Evolutionary conservation across 2,329 filamentous ascomycete genomes (phyloP), one percentile per base, ranked within the genome.

Genomic region (Didymella exigua): DNA sequence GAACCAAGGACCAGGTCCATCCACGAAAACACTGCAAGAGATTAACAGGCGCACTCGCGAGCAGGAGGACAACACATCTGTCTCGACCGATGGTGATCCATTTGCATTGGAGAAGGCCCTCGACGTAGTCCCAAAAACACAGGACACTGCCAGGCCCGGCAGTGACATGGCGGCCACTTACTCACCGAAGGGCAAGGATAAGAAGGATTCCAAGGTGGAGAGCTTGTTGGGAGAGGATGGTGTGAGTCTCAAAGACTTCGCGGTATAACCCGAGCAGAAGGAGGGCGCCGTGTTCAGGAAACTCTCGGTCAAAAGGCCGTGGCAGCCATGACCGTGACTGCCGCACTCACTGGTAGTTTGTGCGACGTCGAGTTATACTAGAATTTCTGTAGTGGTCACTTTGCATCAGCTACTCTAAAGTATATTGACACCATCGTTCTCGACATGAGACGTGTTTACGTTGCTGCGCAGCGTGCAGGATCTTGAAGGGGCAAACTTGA

Each of bases 191-290:
- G 26, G 37, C 6, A 48, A 38, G 19, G 31, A n/a, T 6, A 54
- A 44, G 44, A 54, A 54, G 11, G 37, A 54, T 19, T 48, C 43
- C 24, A 43, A 45, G 10, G 34, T 24, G n/a, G 45, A 49, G 8
- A 23, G 4, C 2, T 29, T 55, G 34, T 13, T 36, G 9, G 31
- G 29, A 11, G 44, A 49, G 21, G 51, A 41, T 8, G 27, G 34
- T 2, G 33, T 44, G n/a, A 34, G 40, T 34, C 16, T 40, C 13
- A 33, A 30, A 21, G 40, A 54, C 30, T 49, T 44, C 16, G 51
- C 45, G 8, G 27, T 13, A 13, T 26, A 40, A 9, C 11, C 13
- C 2, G 27, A 49, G 5, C 36, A 36, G 10, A 23, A 37, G 9
- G 30, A 50, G 24, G 41, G 16, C 16, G 27, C 14, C 2, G 0